Percentiles rank a stretch among this genome's conserved stretches.
Conservation (phyloP, 2,329 filamentous ascomycete genomes). For the Sporothrix euskadiensis region DNA sequence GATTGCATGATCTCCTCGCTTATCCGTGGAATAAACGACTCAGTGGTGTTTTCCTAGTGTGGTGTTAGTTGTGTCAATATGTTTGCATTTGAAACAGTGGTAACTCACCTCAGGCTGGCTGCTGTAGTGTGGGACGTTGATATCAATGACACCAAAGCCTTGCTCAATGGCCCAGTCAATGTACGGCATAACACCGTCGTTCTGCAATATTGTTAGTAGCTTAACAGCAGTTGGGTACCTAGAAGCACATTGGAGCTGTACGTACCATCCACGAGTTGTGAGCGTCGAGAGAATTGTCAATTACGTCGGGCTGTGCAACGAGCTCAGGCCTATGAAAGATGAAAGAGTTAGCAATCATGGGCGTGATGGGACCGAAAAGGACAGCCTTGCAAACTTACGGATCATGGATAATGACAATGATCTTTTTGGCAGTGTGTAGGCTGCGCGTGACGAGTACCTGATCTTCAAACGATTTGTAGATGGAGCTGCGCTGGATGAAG, state of each 20-base stretch:
- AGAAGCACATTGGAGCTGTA: too few relatives aligned
- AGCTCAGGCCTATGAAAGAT: conserved; percentile 72
- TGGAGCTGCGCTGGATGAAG: conserved; percentile 70
- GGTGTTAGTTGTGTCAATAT: neutral
- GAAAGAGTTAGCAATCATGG: conserved; percentile 28
- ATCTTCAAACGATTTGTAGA: conserved; percentile 78
- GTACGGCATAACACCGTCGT: conserved; percentile 78
- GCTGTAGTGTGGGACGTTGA: conserved; percentile 82
- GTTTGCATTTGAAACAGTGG: too few relatives aligned
- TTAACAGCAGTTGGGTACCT: neutral
- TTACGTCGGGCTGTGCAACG: conserved; percentile 63
- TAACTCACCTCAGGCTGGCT: conserved; percentile 59
- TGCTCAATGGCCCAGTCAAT: conserved; percentile 79
- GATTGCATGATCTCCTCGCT: conserved; percentile 54
- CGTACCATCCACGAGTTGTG: conserved; percentile 89
- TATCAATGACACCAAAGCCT: conserved; percentile 81
- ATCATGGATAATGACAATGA: conserved; percentile 88
- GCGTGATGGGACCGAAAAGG: neutral
- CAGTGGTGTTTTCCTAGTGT: conserved; percentile 44
- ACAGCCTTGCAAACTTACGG: conserved; percentile 58
- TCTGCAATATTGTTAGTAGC: conserved; percentile 50
- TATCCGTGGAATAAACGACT: conserved; percentile 49
- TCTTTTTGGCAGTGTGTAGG: conserved; percentile 63
- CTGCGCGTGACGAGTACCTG: conserved; percentile 80
- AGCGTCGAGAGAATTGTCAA: conserved; percentile 72